Percentiles rank a stretch among this genome's conserved stretches.
phyloP scores from a whole-genome alignment of 108 stramenopile species.

The Cylindrotheca fusiformis region DNA sequence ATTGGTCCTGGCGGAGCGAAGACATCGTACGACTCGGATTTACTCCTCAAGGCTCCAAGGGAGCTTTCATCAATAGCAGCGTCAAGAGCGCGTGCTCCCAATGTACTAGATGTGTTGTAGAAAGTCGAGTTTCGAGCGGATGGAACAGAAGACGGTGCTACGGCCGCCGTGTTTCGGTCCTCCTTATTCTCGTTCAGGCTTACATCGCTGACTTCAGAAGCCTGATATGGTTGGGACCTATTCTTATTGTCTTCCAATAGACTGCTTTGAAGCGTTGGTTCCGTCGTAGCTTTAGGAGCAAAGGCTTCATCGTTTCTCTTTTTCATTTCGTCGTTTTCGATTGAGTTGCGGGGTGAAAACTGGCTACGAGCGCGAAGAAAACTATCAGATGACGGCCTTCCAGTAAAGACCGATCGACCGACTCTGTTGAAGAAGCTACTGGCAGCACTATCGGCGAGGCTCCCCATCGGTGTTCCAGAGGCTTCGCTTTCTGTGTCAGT shows the following conservation, averaged over 20 bases:
- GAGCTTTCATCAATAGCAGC: not conserved
- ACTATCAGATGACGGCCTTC: constrained; percentile 1
- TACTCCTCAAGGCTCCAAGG: not conserved
- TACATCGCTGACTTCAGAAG: not conserved
- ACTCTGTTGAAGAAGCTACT: constrained; percentile 30
- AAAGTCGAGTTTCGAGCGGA: not conserved
- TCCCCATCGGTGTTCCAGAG: constrained; percentile 15
- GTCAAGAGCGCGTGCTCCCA: not conserved
- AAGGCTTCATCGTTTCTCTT: not conserved
- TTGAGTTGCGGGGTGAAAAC: not conserved
- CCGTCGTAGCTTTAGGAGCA: not conserved
- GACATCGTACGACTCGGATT: constrained; percentile 48
- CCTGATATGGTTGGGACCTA: not conserved
- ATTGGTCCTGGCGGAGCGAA: constrained; percentile 79
- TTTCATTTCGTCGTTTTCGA: not conserved
- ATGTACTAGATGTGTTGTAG: not conserved
- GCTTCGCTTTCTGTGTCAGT: constrained; percentile 12
- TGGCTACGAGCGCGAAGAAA: not conserved
- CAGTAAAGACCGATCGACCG: constrained; percentile 11
- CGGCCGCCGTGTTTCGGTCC: not conserved
- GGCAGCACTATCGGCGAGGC: constrained; percentile 24
- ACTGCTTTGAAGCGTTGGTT: not conserved
- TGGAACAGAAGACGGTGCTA: not conserved
- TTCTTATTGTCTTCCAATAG: not conserved
- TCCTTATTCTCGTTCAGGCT: not conserved